These are phyloP conservation scores for Puccinia hordei DNA, from an alignment of 1,284 basidiomycete genomes.

Conservation along the genomic window DNA sequence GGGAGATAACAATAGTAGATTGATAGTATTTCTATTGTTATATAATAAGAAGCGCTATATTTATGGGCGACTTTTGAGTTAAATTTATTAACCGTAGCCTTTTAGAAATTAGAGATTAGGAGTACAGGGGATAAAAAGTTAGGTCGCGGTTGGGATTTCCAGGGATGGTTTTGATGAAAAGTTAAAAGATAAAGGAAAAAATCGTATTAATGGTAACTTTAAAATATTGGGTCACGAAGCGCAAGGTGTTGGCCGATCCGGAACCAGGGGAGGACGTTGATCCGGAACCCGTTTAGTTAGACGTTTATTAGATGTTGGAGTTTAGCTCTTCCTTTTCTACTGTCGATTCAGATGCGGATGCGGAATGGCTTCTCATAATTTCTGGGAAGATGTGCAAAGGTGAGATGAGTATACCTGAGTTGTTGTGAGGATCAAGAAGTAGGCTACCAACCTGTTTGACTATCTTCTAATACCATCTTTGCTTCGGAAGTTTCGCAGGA, in stretches of 20 bases:
- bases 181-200: too few species aligned
- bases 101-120: too few species aligned
- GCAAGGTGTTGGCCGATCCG: not conserved
- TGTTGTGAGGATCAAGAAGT: not conserved
- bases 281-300: not conserved
- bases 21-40: too few species aligned
- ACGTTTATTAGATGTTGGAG: not conserved
- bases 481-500: conserved; percentile 1
- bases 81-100: too few species aligned
- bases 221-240: not conserved
- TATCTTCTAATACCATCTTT: not conserved
- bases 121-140: too few species aligned
- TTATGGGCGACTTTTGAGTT: too few species aligned
- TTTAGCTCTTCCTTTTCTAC: not conserved
- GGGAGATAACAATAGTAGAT: too few species aligned
- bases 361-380: not conserved
- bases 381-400: not conserved
- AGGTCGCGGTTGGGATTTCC: too few species aligned
- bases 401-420: not conserved
- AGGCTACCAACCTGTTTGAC: conserved; percentile 1
- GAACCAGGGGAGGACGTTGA: not conserved
- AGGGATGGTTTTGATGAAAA: too few species aligned
- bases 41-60: too few species aligned
- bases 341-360: not conserved
- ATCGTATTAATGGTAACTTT: too few species aligned